These are phyloP conservation scores for Deinandra increscens DNA, from an alignment of 129 eudicot species.

Conservation along the genomic window DNA sequence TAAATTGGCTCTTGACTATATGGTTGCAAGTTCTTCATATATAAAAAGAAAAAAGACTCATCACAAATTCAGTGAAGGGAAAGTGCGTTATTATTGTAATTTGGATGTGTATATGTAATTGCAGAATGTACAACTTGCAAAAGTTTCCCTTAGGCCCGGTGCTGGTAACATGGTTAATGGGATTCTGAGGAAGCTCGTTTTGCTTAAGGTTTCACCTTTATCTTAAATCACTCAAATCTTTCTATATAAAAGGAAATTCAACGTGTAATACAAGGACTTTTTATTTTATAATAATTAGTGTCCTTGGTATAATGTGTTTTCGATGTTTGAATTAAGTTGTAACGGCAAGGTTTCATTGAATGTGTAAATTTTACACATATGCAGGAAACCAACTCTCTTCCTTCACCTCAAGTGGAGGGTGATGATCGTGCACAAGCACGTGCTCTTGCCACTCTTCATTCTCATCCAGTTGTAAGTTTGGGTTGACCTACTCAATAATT, in stretches of 20 bases:
- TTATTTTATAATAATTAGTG: neutral
- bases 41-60: neutral
- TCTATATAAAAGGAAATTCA: neutral
- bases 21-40: neutral
- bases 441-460: constrained; percentile 79
- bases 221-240: constrained; percentile 10
- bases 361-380: constrained; percentile 19
- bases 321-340: constrained; percentile 6
- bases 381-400: constrained; percentile 79
- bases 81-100: neutral
- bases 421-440: constrained; percentile 93
- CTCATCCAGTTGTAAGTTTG: constrained; percentile 93
- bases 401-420: constrained; percentile 72
- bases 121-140: constrained; percentile 96
- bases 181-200: constrained; percentile 76
- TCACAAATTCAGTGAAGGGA: no score
- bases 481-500: neutral
- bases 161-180: constrained; percentile 99
- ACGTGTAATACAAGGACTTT: neutral
- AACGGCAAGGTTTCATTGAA: neutral
- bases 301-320: neutral
- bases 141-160: constrained; percentile 87
- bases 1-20: neutral
- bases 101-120: constrained; percentile 8
- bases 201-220: constrained; percentile 54